Base-by-base conservation (phyloP, 139 green algal species). In the Micromonas pusilla region DNA sequence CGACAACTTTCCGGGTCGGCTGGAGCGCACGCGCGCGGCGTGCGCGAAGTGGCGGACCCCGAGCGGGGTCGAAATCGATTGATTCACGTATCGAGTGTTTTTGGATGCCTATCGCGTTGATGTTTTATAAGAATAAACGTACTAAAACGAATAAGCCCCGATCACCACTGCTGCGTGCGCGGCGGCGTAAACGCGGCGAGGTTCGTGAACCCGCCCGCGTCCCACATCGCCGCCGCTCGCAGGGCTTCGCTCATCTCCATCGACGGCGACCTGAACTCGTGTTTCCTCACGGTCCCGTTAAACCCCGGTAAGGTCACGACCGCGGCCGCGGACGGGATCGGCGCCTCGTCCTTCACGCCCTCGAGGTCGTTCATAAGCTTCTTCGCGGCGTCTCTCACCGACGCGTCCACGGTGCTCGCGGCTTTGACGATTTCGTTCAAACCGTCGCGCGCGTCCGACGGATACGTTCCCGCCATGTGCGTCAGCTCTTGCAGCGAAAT, bases 401-500 rank as follows among this genome's bases (percentile, higher is more conserved):
- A 16, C 60, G 23, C 23, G 60, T 9, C 13, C 16, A 57, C 45
- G 45, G 52, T 62, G 52, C 60, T 68, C 25, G 25, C n/a, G 25
- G 60, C 60, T 32, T 30, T 19, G 13, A 19, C 60, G 13, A 68
- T 19, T 19, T 30, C 66, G 20, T 45, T 21, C 66, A 73, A 53
- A n/a, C 66, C 66, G 6, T 53, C 21, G 13, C 20, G 9, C 21
- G 66, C 66, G 20, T 73, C 66, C 25, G 66, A n/a, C 25, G 21
- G 28, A 31, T 73, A 5, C 5, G 21, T 6, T 4, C 21, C 20
- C 66, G 28, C 28, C 26, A 73, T 52, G 26, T 52, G 28, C 25
- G 66, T 52, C 26, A 73, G 66, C 66, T 73, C 66, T 5, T 73
- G 66, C 26, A 73, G 13, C 5, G 32, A 57, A 25, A 73, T 52